Base-by-base conservation (phyloP, 768 basidiomycete genomes). In the button mushroom (Agaricus bisporus) region DNA sequence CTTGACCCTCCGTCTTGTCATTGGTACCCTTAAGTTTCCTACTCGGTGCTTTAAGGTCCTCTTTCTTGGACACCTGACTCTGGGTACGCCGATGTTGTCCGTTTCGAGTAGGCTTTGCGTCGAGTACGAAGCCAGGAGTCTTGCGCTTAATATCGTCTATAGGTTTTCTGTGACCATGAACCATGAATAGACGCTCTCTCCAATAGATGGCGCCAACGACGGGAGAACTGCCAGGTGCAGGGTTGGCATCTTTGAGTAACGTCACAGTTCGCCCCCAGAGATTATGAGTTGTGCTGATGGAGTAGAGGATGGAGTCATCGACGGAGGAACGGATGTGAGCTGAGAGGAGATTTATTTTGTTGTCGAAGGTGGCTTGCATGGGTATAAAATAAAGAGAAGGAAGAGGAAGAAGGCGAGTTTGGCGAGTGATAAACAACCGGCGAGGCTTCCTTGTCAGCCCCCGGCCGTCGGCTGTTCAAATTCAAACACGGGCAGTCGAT, bases 331-430 rank as follows among this genome's bases (percentile, higher is more conserved):
- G 70, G 51, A 81, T 68, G 25, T 67, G 63, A 7, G 76, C 72
- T 44, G 73, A 71, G 26, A 79, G 69, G 17, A 79, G 66, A 62
- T 81, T 78, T 48, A 66, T 66, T 52, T 74, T 73, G 68, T 78
- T 78, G 62, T 78, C 75, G 59, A 81, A 77, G 14, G 63, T 65
- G n/a, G 70, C 77, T 59, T 80, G 77, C 78, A 81, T 81, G 20
- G 20, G 39, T 17, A 28, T 39, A 14, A 4, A 25, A 29, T 38
- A 43, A 38, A 17, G 51, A 38, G 43, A n/a, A 20, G 20, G 43
- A 25, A 45, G 22, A 15, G n/a, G n/a, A n/a, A n/a, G n/a, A n/a
- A n/a, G 7, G 15, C 25, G 26, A 37, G 18, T 25, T 14, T 11
- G 25, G 25, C 20, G 49, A 32, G 9, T 5, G 26, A 38, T 10